Percentiles rank a stretch among this genome's conserved stretches.
phyloP scores from a whole-genome alignment of 192 early-diverging fungal genomes.

The Pilaira anomala region DNA sequence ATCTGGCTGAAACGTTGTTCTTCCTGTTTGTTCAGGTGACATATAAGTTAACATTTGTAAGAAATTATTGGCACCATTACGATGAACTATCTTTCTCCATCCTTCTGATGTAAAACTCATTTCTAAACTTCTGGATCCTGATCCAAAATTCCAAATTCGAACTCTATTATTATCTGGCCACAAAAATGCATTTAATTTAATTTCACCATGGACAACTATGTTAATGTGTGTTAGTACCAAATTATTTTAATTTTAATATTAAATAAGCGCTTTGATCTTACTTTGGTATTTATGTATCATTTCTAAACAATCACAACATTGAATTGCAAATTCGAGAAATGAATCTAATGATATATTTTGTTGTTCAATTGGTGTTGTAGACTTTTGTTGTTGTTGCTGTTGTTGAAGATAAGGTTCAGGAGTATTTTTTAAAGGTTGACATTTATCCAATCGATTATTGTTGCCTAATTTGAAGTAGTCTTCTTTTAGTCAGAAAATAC shows the following conservation, averaged over 20 bases:
- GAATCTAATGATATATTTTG: background rate
- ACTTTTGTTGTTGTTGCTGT: background rate
- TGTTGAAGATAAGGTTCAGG: too few relatives aligned
- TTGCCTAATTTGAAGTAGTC: background rate
- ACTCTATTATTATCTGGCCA: constrained; percentile 16
- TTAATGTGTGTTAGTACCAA: background rate
- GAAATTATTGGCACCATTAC: constrained; percentile 14
- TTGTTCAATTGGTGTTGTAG: background rate
- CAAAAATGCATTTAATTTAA: constrained; percentile 26
- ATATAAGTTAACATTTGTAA: constrained; percentile 26
- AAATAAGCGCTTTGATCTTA: constrained; percentile 20
- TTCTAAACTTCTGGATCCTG: constrained; percentile 20
- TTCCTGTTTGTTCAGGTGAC: constrained; percentile 36
- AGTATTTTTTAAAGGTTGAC: background rate
- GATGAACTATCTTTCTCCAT: constrained; percentile 19
- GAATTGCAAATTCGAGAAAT: constrained; percentile 33
- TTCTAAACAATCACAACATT: constrained; percentile 33
- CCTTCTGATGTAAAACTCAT: constrained; percentile 24
- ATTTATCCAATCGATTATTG: constrained; percentile 2
- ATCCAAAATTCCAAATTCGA: constrained; percentile 28
- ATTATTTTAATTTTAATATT: background rate
- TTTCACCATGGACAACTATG: constrained; percentile 34
- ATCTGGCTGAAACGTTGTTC: constrained; percentile 32
- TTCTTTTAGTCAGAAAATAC: background rate
- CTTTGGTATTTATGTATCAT: constrained; percentile 30